Conservation (phyloP, 176 grass and related monocot genomes). For the Lolium rigidum region DNA sequence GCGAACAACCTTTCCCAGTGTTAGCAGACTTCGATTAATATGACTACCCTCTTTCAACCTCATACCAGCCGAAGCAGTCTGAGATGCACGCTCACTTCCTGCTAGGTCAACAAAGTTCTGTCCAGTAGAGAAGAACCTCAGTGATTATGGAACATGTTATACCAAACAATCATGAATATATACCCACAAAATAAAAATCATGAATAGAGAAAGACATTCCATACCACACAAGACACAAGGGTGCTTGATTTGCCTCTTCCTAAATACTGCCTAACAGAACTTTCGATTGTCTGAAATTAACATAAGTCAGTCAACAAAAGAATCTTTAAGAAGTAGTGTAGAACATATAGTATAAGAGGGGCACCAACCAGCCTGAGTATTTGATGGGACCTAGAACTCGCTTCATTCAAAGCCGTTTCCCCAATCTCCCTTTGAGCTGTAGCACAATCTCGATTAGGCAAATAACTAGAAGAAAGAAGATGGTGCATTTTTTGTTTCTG, state of each 20-base stretch:
- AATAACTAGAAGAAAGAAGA: conserved; percentile 7
- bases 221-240: conserved; percentile 88
- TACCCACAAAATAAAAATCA: neutral
- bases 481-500: neutral
- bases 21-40: conserved; percentile 96
- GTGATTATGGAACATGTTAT: conserved; percentile 19
- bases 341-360: conserved; percentile 15
- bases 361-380: conserved; percentile 91
- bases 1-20: conserved; percentile 87
- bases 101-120: conserved; percentile 99
- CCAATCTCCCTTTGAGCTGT: conserved; percentile 93
- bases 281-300: conserved; percentile 87
- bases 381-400: conserved; percentile 98
- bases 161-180: neutral
- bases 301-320: conserved; percentile 28
- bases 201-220: conserved; percentile 25
- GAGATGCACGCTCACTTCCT: conserved; percentile 95
- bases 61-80: conserved; percentile 77
- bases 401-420: conserved; percentile 93
- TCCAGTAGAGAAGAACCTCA: conserved; percentile 44
- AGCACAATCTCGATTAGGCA: conserved; percentile 41
- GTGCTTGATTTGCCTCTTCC: conserved; percentile 75
- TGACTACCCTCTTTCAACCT: conserved; percentile 96
- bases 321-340: neutral
- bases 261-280: conserved; percentile 62